Base-by-base conservation (phyloP, 2,329 filamentous ascomycete genomes). In the Ceratocystis huliohia region DNA sequence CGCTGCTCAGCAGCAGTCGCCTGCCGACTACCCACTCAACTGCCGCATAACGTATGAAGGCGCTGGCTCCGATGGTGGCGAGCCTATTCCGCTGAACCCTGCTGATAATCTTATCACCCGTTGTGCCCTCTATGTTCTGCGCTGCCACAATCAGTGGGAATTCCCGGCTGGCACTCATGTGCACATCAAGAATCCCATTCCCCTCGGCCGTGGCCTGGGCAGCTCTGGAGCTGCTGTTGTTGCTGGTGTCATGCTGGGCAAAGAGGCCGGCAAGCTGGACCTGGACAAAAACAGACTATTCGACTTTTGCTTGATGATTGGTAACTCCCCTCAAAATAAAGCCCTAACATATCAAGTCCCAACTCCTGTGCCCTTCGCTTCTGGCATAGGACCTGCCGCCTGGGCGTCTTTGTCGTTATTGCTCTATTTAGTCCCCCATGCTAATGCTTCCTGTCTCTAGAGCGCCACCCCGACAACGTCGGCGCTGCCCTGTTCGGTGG, bases 301-400 rank as follows among this genome's bases (percentile, higher is more conserved):
- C 72, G 94, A 99, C 77, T 99, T 91, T 75, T 96, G 91, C 74
- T 80, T 99, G 70, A 99, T 99, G 94, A 96, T 96, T 76, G 89
- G 87, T 88, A 75, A 70, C 78, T 25, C 13, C 53, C 53, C 22
- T 62, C 20, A n/a, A 13, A 28, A n/a, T 30, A 13, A 61, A 65
- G 15, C 17, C 53, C 2, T n/a, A 37, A 8, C 5, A 4, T 4
- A 20, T 37, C 17, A 22, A 10, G 61, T 61, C 8, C 48, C 5
- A 22, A 15, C n/a, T 56, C 48, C 20, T 2, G 20, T 59, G 15
- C 25, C 30, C 30, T 10, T n/a, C 45, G 1, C 17, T 15, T 28
- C 22, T 22, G 6, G 17, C 28, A 3, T 20, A 28, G 63, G 8
- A 25, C 10, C n/a, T 56, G 44, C 25, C 50, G 8, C 13, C 13